Percentiles rank a stretch among this genome's conserved stretches.
Evolutionary conservation across 2,329 filamentous ascomycete genomes (phyloP).

Genomic region (Fusarium beomiforme): DNA sequence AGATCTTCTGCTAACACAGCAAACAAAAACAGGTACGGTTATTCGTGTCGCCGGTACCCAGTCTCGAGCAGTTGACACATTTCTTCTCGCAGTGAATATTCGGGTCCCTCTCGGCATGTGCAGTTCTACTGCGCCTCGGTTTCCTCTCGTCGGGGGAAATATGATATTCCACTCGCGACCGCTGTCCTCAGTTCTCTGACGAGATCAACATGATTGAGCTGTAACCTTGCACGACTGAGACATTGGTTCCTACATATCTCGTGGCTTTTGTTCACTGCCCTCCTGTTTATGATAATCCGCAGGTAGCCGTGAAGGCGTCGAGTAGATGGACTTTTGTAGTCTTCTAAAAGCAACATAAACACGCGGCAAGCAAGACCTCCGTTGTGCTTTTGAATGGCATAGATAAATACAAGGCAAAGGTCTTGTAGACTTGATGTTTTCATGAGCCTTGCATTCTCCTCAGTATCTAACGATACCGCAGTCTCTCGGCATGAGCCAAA

Average conservation of each 20-base stretch:
- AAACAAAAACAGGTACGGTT: background rate
- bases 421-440: background rate
- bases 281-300: background rate
- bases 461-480: background rate
- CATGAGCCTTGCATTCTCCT: background rate
- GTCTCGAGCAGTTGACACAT: background rate
- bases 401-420: background rate
- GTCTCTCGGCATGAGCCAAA: background rate
- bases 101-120: accelerated
- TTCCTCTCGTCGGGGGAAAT: background rate
- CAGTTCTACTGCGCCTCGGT: background rate
- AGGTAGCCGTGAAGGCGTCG: background rate
- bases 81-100: background rate
- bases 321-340: background rate
- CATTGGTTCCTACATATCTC: background rate
- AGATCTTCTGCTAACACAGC: background rate
- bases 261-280: background rate
- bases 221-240: background rate
- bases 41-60: background rate
- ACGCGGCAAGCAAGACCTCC: background rate
- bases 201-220: background rate
- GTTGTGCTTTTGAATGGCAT: background rate
- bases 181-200: background rate
- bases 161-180: background rate
- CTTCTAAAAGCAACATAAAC: background rate